These are phyloP conservation scores for Lanmaoa pseudosensibilis DNA, from an alignment of 768 basidiomycete species.

Conservation along the genomic window DNA sequence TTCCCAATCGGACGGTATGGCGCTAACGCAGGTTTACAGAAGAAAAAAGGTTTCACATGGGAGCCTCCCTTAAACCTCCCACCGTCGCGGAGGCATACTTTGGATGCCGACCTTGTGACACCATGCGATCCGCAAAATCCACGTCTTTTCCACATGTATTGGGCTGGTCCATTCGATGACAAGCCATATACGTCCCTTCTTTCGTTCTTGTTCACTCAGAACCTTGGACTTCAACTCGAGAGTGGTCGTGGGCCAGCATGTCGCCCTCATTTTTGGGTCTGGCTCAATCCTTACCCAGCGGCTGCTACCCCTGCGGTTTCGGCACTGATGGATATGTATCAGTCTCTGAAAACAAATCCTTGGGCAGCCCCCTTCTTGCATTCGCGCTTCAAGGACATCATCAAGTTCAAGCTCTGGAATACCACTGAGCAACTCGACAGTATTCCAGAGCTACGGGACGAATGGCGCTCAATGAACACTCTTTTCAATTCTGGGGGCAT, in stretches of 20 bases:
- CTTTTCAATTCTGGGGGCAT: slow-evolving; percentile 89
- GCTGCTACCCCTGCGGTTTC: slow-evolving; percentile 78
- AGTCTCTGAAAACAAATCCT: slow-evolving; percentile 71
- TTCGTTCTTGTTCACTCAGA: slow-evolving; percentile 93
- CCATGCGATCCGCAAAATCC: slow-evolving; percentile 79
- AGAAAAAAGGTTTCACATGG: slow-evolving; percentile 59
- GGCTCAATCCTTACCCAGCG: slow-evolving; percentile 95
- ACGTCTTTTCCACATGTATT: slow-evolving; percentile 92
- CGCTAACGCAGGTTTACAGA: slow-evolving; percentile 53
- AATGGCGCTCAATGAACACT: slow-evolving; percentile 75
- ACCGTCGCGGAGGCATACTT: slow-evolving; percentile 43
- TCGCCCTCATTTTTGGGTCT: slow-evolving; percentile 90
- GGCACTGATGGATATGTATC: slow-evolving; percentile 80
- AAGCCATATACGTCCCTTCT: slow-evolving; percentile 92
- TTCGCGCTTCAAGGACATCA: slow-evolving; percentile 81
- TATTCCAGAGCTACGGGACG: slow-evolving; percentile 80
- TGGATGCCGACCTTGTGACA: slow-evolving; percentile 36
- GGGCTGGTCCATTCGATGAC: slow-evolving; percentile 95
- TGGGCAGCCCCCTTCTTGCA: slow-evolving; percentile 95
- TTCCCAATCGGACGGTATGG: slow-evolving; percentile 38
- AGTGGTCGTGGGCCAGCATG: slow-evolving; percentile 47
- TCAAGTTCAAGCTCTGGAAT: slow-evolving; percentile 95
- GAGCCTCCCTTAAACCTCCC: slow-evolving; percentile 56
- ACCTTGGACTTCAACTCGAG: slow-evolving; percentile 71
- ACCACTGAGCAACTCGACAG: slow-evolving; percentile 94